Percentiles rank a stretch among this genome's conserved stretches.
Conservation (phyloP, 140 eudicot genomes). For the Anethum foeniculum region DNA sequence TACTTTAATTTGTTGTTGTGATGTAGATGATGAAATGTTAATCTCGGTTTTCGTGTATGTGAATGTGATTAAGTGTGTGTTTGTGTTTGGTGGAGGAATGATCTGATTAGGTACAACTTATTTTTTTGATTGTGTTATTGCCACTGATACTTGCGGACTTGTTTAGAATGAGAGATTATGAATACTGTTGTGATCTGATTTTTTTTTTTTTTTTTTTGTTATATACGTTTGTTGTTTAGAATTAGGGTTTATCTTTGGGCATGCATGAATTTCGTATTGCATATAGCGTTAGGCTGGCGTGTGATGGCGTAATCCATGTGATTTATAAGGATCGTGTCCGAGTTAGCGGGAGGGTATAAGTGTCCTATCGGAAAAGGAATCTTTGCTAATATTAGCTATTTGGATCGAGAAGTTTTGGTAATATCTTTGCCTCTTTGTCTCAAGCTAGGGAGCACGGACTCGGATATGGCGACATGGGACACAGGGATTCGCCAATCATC, state of each 20-base stretch:
- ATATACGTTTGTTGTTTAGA: neutral
- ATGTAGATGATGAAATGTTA: slow-evolving; percentile 8
- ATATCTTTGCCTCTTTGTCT: neutral
- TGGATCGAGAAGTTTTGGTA: neutral
- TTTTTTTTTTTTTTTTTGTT: neutral
- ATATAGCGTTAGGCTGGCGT: neutral
- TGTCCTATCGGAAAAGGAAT: neutral
- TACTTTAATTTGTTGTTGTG: neutral
- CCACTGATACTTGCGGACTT: neutral
- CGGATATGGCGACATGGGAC: too few relatives aligned
- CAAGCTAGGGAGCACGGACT: neutral
- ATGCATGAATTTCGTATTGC: neutral
- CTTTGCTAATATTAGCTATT: neutral
- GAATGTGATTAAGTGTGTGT: neutral
- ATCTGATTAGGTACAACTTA: too few relatives aligned
- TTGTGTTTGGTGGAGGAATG: neutral
- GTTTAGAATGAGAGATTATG: neutral
- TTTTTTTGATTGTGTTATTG: too few relatives aligned
- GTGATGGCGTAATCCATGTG: neutral
- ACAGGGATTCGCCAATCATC: too few relatives aligned
- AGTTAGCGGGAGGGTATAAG: neutral
- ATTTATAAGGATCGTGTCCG: neutral
- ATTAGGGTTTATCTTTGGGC: neutral
- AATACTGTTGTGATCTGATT: neutral
- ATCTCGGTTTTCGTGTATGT: neutral